phyloP scores from a whole-genome alignment of 2,329 filamentous ascomycete species.

The Zelopaecilomyces penicillatus region DNA sequence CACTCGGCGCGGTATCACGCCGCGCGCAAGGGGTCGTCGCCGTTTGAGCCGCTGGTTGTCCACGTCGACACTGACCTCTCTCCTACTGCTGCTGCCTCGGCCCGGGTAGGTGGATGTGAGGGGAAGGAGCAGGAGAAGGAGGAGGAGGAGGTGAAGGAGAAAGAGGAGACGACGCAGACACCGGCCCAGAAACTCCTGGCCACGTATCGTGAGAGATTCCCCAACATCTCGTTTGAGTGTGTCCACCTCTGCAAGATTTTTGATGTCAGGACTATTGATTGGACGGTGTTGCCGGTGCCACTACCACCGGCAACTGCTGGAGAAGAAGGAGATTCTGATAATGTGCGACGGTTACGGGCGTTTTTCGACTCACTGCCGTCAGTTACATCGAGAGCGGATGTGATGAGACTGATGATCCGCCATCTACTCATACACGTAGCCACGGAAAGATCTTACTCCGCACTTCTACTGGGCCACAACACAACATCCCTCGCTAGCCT shows the following conservation, averaged over 20 bases:
- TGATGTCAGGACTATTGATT: conserved; percentile 42
- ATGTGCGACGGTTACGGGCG: conserved; percentile 38
- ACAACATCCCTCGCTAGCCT: conserved; percentile 83
- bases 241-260: conserved; percentile 58
- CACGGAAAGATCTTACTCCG: conserved; percentile 50
- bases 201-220: conserved; percentile 52
- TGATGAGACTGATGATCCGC: conserved; percentile 61
- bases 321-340: conserved; percentile 12
- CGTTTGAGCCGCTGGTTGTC: conserved; percentile 59
- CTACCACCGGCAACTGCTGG: not conserved
- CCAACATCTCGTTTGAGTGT: conserved; percentile 54
- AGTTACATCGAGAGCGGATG: conserved; percentile 66
- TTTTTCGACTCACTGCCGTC: conserved; percentile 58
- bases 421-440: conserved; percentile 63
- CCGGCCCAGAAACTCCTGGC: conserved; percentile 4
- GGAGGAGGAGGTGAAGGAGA: no score
- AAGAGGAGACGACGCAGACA: not conserved
- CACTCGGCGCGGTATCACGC: conserved; percentile 58
- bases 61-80: conserved; percentile 41
- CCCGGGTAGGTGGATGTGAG: not conserved
- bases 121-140: no score
- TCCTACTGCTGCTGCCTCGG: conserved; percentile 8
- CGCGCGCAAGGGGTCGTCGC: conserved; percentile 52
- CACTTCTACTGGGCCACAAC: conserved; percentile 74
- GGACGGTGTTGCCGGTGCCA: conserved; percentile 34